These are phyloP conservation scores for Clarireedia homoeocarpa DNA, from an alignment of 2,329 filamentous ascomycete species.

Conservation along the genomic window DNA sequence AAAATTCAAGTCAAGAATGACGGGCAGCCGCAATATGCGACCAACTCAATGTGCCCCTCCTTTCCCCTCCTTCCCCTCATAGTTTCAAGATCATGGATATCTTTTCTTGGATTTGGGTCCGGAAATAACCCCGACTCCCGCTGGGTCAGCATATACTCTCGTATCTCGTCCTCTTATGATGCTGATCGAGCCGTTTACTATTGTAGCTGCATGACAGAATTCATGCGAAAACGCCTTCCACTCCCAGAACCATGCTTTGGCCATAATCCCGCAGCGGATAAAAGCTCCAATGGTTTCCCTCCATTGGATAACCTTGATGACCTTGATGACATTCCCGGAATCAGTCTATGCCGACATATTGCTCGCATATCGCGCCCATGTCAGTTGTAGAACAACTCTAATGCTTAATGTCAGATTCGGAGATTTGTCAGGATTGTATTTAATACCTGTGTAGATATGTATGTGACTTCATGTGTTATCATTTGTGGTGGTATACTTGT, in stretches of 20 bases:
- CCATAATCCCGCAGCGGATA: conserved; percentile 12
- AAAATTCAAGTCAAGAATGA: neutral
- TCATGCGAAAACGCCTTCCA: conserved; percentile 16
- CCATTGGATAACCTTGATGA: conserved; percentile 15
- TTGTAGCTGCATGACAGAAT: conserved; percentile 13
- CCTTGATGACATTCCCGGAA: conserved; percentile 12
- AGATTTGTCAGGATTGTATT: conserved; percentile 5
- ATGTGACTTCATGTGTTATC: neutral
- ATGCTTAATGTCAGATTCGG: neutral
- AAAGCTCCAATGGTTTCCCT: conserved; percentile 1
- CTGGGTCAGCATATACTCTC: neutral
- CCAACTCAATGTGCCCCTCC: neutral
- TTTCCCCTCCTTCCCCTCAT: conserved; percentile 5
- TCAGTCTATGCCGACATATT: conserved; percentile 13
- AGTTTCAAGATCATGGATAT: neutral
- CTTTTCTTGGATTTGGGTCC: neutral
- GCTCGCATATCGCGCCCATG: conserved; percentile 5
- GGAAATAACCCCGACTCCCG: neutral
- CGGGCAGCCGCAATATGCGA: conserved; percentile 6
- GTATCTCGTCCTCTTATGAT: neutral
- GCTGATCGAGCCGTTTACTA: neutral
- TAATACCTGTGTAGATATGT: neutral
- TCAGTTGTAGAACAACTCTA: neutral
- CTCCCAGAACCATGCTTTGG: neutral
- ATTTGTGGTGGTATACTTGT: neutral